Base-by-base conservation (phyloP, 129 eudicot genomes). In the Saposhnikovia divaricata region DNA sequence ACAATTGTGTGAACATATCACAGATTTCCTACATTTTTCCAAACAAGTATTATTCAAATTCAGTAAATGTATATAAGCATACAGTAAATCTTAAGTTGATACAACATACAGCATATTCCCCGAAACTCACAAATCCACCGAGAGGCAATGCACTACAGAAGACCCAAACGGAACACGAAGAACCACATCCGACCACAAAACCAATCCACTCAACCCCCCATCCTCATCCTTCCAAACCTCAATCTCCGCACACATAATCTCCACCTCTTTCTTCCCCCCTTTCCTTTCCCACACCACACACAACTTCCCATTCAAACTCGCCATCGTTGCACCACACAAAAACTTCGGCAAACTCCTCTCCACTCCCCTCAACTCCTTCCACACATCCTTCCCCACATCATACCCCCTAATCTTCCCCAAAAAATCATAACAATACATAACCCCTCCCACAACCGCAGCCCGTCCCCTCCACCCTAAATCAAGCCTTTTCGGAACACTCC, bases 391-490 rank as follows among this genome's bases (percentile, higher is more conserved):
- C 86, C 51, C 89, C 78, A 89, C 92, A 85, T 88, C 96, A 83
- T 88, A 93, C 79, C 98, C 98, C 78, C 93, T 86, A 48, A 93
- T 93, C 72, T 88, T 93, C 83, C 98, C 98, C 85, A 93, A 87
- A 74, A 87, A 93, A 85, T 93, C 98, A 85, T 93, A 93, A 79
- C 96, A 93, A 87, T 93, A 93, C 96, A 93, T 80, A 53, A 93
- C 89, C 12, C 89, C 91, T 11, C 80, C 89, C 38, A 91, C 86
- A 77, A 89, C 96, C 2, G 89, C 89, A 4, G 92, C 96, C 73
- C 97, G 80, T 11, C 98, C 98, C 79, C 97, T 83, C 97, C 98
- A 91, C 79, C 96, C 98, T 82, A 91, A 70, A 83, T 93, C 97
- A 40, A 93, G 86, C 87, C 92, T 74, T 78, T 87, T 93, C 3